Conservation (phyloP, 768 basidiomycete genomes). For the Roridomyces roridus region DNA sequence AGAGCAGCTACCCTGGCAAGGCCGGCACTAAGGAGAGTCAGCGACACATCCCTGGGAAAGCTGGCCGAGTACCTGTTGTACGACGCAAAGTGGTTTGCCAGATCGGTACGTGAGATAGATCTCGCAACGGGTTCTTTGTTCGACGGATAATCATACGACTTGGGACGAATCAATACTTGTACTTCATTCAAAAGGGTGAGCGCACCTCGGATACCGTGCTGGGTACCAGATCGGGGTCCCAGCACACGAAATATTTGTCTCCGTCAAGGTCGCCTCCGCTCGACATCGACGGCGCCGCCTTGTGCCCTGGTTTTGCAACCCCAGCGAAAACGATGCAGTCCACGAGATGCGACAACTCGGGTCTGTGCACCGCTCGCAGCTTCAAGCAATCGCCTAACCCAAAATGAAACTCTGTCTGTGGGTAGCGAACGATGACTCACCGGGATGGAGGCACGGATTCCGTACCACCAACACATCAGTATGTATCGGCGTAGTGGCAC, state of each 20-base stretch:
- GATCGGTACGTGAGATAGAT: constrained; percentile 57
- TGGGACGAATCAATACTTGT: background rate
- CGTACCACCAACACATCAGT: constrained; percentile 68
- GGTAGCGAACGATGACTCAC: constrained; percentile 37
- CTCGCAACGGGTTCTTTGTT: constrained; percentile 58
- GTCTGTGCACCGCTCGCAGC: constrained; percentile 60
- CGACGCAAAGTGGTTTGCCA: constrained; percentile 69
- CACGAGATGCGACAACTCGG: constrained; percentile 57
- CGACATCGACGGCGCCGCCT: constrained; percentile 72
- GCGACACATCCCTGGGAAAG: background rate
- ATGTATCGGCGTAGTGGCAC: constrained; percentile 60
- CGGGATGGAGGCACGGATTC: constrained; percentile 75
- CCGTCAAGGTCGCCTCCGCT: constrained; percentile 73
- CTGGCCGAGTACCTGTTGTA: constrained; percentile 59
- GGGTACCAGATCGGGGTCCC: constrained; percentile 71
- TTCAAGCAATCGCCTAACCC: constrained; percentile 66
- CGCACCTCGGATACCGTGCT: constrained; percentile 57
- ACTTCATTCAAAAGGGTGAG: background rate
- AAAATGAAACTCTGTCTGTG: too few species aligned
- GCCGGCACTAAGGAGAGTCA: constrained; percentile 48
- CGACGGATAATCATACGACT: constrained; percentile 75
- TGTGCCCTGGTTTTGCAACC: constrained; percentile 59
- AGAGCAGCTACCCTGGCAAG: constrained; percentile 62
- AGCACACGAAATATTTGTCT: constrained; percentile 75
- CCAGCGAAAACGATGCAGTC: constrained; percentile 75